Conservation (phyloP, 345 rosid species). For the Linum trigynum region DNA sequence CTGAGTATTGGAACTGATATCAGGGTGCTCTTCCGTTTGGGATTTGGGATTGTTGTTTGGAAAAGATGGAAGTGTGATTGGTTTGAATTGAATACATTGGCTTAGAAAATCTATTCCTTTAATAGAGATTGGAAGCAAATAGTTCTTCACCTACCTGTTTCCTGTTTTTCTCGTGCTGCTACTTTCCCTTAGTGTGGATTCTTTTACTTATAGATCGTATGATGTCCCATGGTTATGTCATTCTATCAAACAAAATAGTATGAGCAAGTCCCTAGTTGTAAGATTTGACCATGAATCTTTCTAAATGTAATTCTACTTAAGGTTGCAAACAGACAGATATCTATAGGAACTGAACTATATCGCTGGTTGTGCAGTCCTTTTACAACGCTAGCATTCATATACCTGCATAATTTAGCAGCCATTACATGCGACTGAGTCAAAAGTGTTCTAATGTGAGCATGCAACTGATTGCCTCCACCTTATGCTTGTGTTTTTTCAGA, state of each 20-base stretch:
- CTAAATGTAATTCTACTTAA: neutral
- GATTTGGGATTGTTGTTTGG: neutral
- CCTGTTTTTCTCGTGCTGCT: neutral
- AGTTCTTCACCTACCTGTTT: neutral
- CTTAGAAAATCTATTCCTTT: too few species aligned
- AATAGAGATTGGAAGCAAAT: too few species aligned
- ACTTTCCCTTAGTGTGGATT: too few species aligned
- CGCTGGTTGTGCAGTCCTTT: neutral
- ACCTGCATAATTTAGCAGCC: neutral
- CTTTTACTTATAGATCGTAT: too few species aligned
- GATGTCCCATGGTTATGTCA: neutral
- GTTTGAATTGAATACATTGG: neutral
- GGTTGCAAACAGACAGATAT: neutral
- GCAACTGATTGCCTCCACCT: neutral
- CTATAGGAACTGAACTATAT: neutral
- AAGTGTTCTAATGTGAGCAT: neutral
- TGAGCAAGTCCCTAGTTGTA: neutral
- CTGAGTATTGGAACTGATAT: too few species aligned
- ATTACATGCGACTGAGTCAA: constrained; percentile 15
- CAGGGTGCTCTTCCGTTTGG: too few species aligned
- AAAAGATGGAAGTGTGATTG: neutral
- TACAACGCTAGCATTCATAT: neutral
- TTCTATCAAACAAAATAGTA: neutral
- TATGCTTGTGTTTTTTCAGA: constrained; percentile 25
- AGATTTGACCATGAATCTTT: neutral